Conservation (phyloP, 805 yeast species). For the Saccharomyces eubayanus region DNA sequence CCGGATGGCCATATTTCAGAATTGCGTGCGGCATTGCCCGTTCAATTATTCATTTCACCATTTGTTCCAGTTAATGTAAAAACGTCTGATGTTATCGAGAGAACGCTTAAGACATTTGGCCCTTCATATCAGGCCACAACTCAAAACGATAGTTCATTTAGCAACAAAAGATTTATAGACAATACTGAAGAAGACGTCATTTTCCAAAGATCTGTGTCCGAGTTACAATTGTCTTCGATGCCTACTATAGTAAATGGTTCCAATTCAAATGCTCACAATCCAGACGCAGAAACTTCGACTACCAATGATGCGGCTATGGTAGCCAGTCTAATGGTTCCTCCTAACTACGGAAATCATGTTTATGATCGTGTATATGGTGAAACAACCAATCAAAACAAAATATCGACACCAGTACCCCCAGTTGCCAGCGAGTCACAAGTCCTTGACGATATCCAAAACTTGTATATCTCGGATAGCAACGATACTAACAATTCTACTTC, state of each 20-base stretch:
- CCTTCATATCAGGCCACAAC: not conserved
- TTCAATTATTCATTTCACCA: constrained; percentile 69
- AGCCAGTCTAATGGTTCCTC: constrained; percentile 64
- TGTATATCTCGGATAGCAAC: not conserved
- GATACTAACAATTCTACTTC: not conserved
- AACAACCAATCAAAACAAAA: constrained; percentile 18
- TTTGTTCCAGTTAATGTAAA: constrained; percentile 54
- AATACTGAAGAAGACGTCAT: constrained; percentile 34
- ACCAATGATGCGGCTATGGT: constrained; percentile 1
- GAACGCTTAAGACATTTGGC: not conserved
- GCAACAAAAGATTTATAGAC: constrained; percentile 1
- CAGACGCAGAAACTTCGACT: not conserved
- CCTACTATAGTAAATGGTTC: constrained; percentile 2
- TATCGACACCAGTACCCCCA: not conserved
- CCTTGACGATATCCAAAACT: not conserved
- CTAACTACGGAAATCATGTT: constrained; percentile 71
- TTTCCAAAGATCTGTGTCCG: constrained; percentile 33
- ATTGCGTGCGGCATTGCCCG: constrained; percentile 82
- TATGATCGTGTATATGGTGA: constrained; percentile 76
- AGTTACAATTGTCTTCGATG: constrained; percentile 17
- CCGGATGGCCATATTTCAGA: constrained; percentile 93
- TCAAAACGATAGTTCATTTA: not conserved
- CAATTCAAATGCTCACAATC: not conserved
- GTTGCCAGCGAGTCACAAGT: not conserved
- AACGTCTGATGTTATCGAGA: constrained; percentile 8